Base-by-base conservation (phyloP, 75 land plant species). In the Pinus taeda region DNA sequence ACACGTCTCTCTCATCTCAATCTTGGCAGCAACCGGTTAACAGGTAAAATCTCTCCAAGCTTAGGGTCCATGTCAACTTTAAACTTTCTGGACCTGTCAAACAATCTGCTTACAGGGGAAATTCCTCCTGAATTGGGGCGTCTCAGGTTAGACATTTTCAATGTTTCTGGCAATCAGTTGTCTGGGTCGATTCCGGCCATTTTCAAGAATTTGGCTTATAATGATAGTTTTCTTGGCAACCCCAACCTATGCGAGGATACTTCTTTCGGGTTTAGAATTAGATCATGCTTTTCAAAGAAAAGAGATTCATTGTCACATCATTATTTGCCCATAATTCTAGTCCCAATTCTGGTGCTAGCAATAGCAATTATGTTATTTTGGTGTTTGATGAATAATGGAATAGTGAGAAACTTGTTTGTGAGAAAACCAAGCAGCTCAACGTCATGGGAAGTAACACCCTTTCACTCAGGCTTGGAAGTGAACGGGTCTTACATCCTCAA, bases 401-500 rank as follows among this genome's bases (percentile, higher is more conserved):
- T 61, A 4, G 7, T 22, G 24, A 61, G 13, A 61, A 22, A 11
- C 3, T 49, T 15, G 6, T 73, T 3, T 56, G 3, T 55, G 21
- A 4, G 26, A 22, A 55, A 73, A 3, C 39, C 24, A 26, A 69
- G 53, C 7, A 17, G n/a, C 1, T 45, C 56, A 24, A 30, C 6
- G 37, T 26, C 45, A 26, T 61, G 60, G 74, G 59, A 66, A 59
- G 24, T 73, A n/a, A n/a, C n/a, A n/a, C n/a, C n/a, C n/a, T n/a
- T n/a, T n/a, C n/a, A n/a, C n/a, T n/a, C n/a, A n/a, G n/a, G n/a
- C n/a, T n/a, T n/a, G n/a, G n/a, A n/a, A n/a, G n/a, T 67, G 66
- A 84, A 63, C 60, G 82, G 58, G 57, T 75, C 49, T 39, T 55
- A 89, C 59, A 81, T 91, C 3, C 6, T 86, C 17, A 45, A 79